Conservation (phyloP, 208 protist genomes). For the Perkinsela sp. region DNA sequence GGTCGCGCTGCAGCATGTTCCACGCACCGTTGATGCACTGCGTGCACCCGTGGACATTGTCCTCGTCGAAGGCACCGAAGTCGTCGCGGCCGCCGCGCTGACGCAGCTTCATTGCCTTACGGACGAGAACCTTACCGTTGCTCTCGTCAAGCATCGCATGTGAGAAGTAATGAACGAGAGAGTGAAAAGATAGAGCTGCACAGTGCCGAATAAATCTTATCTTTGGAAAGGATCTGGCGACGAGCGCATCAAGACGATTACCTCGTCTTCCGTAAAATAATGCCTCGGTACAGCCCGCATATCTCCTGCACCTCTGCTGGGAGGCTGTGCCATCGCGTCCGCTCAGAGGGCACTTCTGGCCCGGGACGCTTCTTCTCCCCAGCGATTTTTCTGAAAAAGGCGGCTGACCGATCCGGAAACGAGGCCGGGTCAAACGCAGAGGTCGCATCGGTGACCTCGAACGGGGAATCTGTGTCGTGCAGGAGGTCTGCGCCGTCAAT, state of each 20-base stretch:
- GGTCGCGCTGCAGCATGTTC: background rate
- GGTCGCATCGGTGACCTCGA: background rate
- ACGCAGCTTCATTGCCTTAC: background rate
- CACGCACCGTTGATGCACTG: background rate
- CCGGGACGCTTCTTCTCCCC: background rate
- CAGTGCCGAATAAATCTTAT: background rate
- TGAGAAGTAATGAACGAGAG: background rate
- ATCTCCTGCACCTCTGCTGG: background rate
- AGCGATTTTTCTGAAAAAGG: background rate
- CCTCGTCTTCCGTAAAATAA: background rate
- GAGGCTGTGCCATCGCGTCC: background rate
- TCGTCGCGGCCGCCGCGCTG: background rate
- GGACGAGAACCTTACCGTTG: background rate
- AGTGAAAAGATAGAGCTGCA: background rate
- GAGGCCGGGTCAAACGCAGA: background rate
- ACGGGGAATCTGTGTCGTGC: background rate
- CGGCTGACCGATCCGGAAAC: background rate
- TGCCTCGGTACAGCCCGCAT: background rate
- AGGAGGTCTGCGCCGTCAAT: background rate
- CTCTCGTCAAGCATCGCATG: background rate
- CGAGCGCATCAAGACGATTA: no score
- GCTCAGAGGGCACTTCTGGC: background rate
- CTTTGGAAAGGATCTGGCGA: no score
- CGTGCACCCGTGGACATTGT: background rate
- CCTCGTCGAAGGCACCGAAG: background rate